These are phyloP conservation scores for Colletotrichum sp. DNA, from an alignment of 2,329 filamentous ascomycete genomes.

Conservation along the genomic window DNA sequence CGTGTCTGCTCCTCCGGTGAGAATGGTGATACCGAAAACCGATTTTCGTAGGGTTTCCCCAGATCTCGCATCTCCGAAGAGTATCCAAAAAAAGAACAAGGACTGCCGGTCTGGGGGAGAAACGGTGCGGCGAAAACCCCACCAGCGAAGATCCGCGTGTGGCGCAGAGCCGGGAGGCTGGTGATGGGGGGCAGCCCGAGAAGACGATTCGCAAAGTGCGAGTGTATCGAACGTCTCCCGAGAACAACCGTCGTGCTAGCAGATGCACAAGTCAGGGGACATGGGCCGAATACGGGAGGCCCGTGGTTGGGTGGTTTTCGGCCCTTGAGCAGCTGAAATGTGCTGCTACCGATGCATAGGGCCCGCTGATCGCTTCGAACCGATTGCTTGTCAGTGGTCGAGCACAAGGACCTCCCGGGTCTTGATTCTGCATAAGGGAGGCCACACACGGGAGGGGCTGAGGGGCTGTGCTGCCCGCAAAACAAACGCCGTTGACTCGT, in stretches of 20 bases:
- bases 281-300: constrained; percentile 1
- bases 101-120: constrained; percentile 12
- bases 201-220: not conserved
- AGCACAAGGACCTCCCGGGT: not conserved
- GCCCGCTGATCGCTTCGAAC: constrained; percentile 18
- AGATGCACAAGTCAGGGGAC: constrained; percentile 10
- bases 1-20: not conserved
- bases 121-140: constrained; percentile 2
- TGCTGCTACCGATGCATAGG: constrained; percentile 14
- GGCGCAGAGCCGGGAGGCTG: constrained; percentile 18
- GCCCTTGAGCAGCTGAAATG: constrained; percentile 21
- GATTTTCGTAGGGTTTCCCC: constrained; percentile 12
- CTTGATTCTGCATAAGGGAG: constrained; percentile 5
- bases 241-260: not conserved
- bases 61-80: constrained; percentile 13
- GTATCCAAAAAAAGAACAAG: constrained; percentile 22
- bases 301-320: constrained; percentile 6
- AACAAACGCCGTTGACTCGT: constrained; percentile 11
- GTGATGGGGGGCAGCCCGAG: not conserved
- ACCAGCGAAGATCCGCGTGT: constrained; percentile 17
- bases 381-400: constrained; percentile 11
- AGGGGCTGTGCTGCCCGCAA: constrained; percentile 20
- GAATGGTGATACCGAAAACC: not conserved
- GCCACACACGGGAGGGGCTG: constrained; percentile 9
- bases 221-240: not conserved